A percentile compares a stretch with the other conserved stretches of the same genome.
These are phyloP conservation scores for Alternaria sp. DNA, from an alignment of 2,329 filamentous ascomycete species.

Conservation along the genomic window DNA sequence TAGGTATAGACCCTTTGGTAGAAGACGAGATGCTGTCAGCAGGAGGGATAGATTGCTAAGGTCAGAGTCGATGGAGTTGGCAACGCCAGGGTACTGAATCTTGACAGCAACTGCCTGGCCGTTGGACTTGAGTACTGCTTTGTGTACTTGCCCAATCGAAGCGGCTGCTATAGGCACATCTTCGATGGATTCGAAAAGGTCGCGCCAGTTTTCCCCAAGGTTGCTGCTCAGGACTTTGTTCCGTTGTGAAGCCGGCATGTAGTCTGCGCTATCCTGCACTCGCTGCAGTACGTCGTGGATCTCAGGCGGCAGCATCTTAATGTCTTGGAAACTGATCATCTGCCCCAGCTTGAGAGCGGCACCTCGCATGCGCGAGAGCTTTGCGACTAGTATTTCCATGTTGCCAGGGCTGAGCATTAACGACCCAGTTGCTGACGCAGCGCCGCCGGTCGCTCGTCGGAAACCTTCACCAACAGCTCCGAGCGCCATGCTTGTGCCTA, in stretches of 20 bases:
- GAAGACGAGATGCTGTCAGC: conserved; percentile 85
- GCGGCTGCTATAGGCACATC: conserved; percentile 94
- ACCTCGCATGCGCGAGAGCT: conserved; percentile 94
- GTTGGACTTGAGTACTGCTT: conserved; percentile 78
- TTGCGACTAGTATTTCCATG: conserved; percentile 91
- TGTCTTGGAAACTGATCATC: conserved; percentile 98
- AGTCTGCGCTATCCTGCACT: conserved; percentile 95
- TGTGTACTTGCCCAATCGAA: conserved; percentile 96
- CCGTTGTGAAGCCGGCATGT: conserved; percentile 95
- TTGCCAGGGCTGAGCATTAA: conserved; percentile 88
- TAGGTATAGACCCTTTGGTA: conserved; percentile 91
- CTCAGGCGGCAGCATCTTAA: conserved; percentile 87
- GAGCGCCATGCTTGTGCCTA: conserved; percentile 94
- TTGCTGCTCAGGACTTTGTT: conserved; percentile 83
- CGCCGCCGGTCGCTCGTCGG: conserved; percentile 78
- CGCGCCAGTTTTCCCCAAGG: conserved; percentile 83
- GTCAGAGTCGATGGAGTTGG: conserved; percentile 95
- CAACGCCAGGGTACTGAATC: conserved; percentile 96
- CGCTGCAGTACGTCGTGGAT: conserved; percentile 92
- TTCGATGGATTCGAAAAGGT: conserved; percentile 84
- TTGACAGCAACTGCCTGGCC: conserved; percentile 88
- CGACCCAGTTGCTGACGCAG: conserved; percentile 68
- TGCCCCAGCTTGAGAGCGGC: conserved; percentile 97
- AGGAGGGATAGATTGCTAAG: conserved; percentile 92
- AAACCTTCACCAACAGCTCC: conserved; percentile 88